Base-by-base conservation (phyloP, 805 yeast species). In the Blastobotrys muscicola region DNA sequence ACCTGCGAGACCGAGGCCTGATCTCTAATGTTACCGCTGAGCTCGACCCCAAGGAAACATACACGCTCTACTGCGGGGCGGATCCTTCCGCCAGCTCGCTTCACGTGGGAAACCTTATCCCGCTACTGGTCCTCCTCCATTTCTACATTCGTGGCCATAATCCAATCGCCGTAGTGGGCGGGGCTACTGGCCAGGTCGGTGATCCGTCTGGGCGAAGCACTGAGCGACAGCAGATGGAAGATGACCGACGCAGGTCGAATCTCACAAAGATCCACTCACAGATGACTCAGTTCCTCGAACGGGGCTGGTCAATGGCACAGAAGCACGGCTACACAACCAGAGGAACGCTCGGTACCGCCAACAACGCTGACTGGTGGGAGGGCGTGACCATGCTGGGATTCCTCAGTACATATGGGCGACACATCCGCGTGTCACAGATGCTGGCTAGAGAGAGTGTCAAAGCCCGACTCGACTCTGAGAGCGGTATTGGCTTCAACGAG, bases 121-220 rank as follows among this genome's bases (percentile, higher is more conserved):
- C 98, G 0, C 63, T 92, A 50, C 76, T 92, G 80, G 76, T 85
- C 1, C 64, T 90, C 37, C 66, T 92, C 36, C 96, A 92, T 61
- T 87, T 87, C 61, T 78, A 77, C 49, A 63, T 87, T 29, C 68
- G 92, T 30, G 98, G 98, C 1, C 95, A 87, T 59, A 74, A 75
- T 47, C 76, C 86, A n/a, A 76, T 80, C 5, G 86, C 90, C 0
- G 61, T 90, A 5, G 87, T 92, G 6, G 69, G 67, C 4, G 69
- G 68, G 1, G 98, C 97, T 4, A 92, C 98, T 0, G 97, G 96
- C 7, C 74, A 75, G 9, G 95, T 92, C 1, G 98, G 98, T 6
- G 98, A 92, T 61, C 98, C 98, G 6, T 85, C 95, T 42, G 98
- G 97, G 0, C 71, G 96, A 52, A 66, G 72, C 0, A 76, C 89